phyloP scores from a whole-genome alignment of 1,284 basidiomycete genomes.

The Pseudozyma sp. region DNA sequence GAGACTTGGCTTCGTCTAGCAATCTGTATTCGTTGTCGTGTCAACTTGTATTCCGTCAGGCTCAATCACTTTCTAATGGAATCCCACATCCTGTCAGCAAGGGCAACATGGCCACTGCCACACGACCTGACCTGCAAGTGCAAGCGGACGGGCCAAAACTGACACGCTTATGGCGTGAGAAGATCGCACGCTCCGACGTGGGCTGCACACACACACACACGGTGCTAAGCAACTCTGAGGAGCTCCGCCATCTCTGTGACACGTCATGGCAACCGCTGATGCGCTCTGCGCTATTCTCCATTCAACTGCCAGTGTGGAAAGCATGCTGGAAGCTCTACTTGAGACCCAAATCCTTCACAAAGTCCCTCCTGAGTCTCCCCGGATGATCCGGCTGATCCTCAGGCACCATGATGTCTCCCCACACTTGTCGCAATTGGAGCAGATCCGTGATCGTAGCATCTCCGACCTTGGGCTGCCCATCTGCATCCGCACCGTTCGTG shows the following conservation, averaged over 20 bases:
- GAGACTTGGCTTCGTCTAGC: neutral
- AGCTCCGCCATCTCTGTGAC: too few relatives aligned
- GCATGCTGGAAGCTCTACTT: constrained; percentile 10
- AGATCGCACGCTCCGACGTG: too few relatives aligned
- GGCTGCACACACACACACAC: too few relatives aligned
- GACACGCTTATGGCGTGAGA: too few relatives aligned
- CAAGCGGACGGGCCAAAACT: constrained; percentile 11
- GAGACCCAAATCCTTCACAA: constrained; percentile 31
- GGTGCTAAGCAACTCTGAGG: too few relatives aligned
- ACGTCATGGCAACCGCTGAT: too few relatives aligned
- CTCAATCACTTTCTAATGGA: constrained; percentile 4
- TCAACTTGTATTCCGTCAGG: constrained; percentile 22
- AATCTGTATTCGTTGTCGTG: constrained; percentile 6
- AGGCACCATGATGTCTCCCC: constrained; percentile 58
- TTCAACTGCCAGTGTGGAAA: too few relatives aligned
- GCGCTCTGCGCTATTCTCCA: too few relatives aligned
- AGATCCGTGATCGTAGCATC: constrained; percentile 55
- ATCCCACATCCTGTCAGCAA: neutral
- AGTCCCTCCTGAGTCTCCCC: constrained; percentile 32
- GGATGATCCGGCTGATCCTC: constrained; percentile 44
- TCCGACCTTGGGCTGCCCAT: constrained; percentile 23
- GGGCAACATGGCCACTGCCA: constrained; percentile 16
- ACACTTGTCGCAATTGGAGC: constrained; percentile 51
- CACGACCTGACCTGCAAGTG: constrained; percentile 15
- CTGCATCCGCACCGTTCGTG: neutral